Percentiles rank a stretch among this genome's conserved stretches.
Evolutionary conservation across 2,329 filamentous ascomycete genomes (phyloP).

Genomic region (Aciculosporium take): DNA sequence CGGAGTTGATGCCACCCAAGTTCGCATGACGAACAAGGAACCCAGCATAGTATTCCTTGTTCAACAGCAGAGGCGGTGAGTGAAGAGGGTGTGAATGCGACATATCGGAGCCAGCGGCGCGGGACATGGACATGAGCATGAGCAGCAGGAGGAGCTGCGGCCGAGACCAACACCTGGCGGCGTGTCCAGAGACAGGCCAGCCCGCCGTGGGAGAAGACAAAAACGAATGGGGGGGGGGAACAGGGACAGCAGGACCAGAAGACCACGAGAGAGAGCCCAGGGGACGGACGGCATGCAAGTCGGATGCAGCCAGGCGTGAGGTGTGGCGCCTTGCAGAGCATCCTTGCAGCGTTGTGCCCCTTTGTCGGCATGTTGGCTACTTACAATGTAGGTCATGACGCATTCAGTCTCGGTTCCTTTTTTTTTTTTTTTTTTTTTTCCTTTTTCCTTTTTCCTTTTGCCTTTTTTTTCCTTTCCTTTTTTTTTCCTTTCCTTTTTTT

Average conservation of each 20-base stretch:
- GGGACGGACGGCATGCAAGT: slow-evolving; percentile 1
- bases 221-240: slow-evolving; percentile 2
- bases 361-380: slow-evolving; percentile 9
- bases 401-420: too few species aligned
- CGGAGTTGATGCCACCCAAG: not conserved
- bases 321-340: slow-evolving; percentile 8
- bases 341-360: slow-evolving; percentile 10
- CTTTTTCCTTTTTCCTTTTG: too few species aligned
- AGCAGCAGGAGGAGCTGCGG: slow-evolving; percentile 4
- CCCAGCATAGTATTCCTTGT: not conserved
- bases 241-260: slow-evolving; percentile 3
- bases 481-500: too few species aligned
- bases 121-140: slow-evolving; percentile 2
- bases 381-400: slow-evolving; percentile 28
- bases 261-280: not conserved
- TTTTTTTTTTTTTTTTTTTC: too few species aligned
- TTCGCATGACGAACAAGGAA: slow-evolving; percentile 5
- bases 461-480: too few species aligned
- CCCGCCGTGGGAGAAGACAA: slow-evolving; percentile 1
- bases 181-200: slow-evolving; percentile 1
- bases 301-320: not conserved
- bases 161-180: slow-evolving; percentile 2
- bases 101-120: slow-evolving; percentile 4
- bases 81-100: slow-evolving; percentile 6
- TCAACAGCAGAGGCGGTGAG: slow-evolving; percentile 6